phyloP scores from a whole-genome alignment of 805 yeast species.

The Sugiyamaella qingdaonensis region DNA sequence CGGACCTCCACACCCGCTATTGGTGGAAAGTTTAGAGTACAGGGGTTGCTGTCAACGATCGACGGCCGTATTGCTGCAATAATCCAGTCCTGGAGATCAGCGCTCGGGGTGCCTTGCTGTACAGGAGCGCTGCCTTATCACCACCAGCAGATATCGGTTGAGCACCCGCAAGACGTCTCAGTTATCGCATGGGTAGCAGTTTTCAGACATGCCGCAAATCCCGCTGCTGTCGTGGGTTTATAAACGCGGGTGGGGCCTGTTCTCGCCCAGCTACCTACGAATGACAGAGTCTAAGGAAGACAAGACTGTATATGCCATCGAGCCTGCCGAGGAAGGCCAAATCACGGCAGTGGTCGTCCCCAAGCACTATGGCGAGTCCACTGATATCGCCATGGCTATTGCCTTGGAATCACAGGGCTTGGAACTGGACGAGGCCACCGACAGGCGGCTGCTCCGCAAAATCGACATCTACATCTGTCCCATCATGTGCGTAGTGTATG shows the following conservation, averaged over 20 bases:
- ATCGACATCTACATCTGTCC: constrained; percentile 52
- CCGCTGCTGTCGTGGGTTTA: background rate
- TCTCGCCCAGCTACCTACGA: background rate
- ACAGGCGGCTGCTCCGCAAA: constrained; percentile 40
- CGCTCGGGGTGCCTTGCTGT: too few species aligned
- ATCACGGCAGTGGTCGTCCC: background rate
- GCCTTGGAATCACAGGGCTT: constrained; percentile 13
- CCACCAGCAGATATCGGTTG: too few species aligned
- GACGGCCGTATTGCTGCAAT: too few species aligned
- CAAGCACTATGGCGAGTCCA: background rate
- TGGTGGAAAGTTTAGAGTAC: too few species aligned
- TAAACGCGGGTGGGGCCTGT: background rate
- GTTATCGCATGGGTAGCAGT: too few species aligned
- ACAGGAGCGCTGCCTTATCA: too few species aligned
- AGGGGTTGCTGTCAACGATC: too few species aligned
- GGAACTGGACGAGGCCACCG: constrained; percentile 22
- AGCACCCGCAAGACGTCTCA: too few species aligned
- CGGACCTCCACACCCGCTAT: too few species aligned
- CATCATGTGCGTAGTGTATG: constrained; percentile 46
- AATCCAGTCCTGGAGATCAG: too few species aligned
- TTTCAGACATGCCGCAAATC: too few species aligned
- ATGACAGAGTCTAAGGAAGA: background rate
- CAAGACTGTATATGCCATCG: background rate
- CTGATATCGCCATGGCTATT: constrained; percentile 2
- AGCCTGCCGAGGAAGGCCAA: background rate